These are phyloP conservation scores for Scenedesmus sp. DNA, from an alignment of 163 green algal genomes.

Conservation along the genomic window DNA sequence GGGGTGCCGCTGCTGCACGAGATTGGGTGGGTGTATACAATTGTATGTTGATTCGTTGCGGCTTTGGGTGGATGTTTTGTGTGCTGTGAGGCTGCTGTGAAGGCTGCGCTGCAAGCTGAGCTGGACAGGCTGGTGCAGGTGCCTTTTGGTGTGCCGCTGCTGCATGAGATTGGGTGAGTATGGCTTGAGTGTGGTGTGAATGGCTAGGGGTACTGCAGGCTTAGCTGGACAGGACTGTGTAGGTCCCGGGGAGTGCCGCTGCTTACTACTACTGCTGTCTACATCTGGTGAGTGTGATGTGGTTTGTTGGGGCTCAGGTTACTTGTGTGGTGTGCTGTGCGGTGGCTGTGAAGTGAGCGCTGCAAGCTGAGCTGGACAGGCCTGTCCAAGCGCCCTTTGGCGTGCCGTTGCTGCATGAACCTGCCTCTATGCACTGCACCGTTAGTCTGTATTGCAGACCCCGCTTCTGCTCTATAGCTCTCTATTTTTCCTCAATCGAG, in stretches of 20 bases:
- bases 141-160: slow-evolving; percentile 33
- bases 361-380: slow-evolving; percentile 38
- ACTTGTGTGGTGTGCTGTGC: no score
- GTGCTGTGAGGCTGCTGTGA: background rate
- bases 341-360: background rate
- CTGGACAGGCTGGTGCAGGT: slow-evolving; percentile 34
- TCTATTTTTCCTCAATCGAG: no score
- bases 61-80: no score
- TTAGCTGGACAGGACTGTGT: slow-evolving; percentile 26
- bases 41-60: background rate
- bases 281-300: background rate
- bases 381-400: slow-evolving; percentile 30
- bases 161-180: slow-evolving; percentile 39
- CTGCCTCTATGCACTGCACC: no score
- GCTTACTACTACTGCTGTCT: slow-evolving; percentile 16
- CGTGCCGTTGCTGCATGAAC: slow-evolving; percentile 35
- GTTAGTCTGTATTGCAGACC: no score
- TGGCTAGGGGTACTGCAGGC: background rate
- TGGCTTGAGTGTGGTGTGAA: no score
- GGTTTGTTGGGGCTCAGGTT: background rate
- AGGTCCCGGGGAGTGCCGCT: slow-evolving; percentile 33
- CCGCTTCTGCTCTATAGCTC: no score
- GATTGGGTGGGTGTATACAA: slow-evolving; percentile 43
- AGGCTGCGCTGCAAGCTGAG: slow-evolving; percentile 22
- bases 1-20: slow-evolving; percentile 46